Base-by-base conservation (phyloP, 2,329 filamentous ascomycete genomes). In the Pestalotiopsis sp. region DNA sequence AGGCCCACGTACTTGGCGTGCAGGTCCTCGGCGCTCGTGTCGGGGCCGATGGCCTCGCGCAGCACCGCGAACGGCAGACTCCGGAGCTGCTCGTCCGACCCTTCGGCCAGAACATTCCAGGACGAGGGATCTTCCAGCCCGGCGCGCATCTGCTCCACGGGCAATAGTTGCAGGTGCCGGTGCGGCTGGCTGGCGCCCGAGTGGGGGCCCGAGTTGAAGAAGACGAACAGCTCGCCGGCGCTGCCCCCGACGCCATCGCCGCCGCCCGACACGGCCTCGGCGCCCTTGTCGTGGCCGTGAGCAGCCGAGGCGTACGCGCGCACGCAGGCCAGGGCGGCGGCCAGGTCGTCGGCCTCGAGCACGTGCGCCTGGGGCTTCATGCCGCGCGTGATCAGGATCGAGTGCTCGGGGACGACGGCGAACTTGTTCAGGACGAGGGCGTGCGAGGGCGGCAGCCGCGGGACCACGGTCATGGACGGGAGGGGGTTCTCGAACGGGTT, bases 341-440 rank as follows among this genome's bases (percentile, higher is more conserved):
- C 85, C 35, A 93, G 78, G 72, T 93, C 91, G 30, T 79, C 80
- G 13, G 80, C 76, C 64, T 90, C 89, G 1, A 94, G 82, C 4
- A 90, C 74, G 71, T 91, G 81, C 1, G 87, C 89, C 81, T 94
- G 91, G n/a, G 81, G 80, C 74, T 88, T 86, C 75, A 89, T 89
- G 1, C 80, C 77, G n/a, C 80, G 86, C 0, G 91, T 94, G 0
- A 88, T 86, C 61, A 94, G 84, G 71, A 94, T 92, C 75, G 92
- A 92, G 79, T 94, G 91, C 73, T 89, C 85, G 0, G 87, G 85
- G 40, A 92, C 89, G 62, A 94, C 80, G 62, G 91, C 90, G 73
- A 91, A 94, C 77, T 93, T 94, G 82, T 94, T 94, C 55, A 94
- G 81, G 1, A 94, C 87, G 56, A 93, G 83, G 68, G 85, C 83